phyloP scores from a whole-genome alignment of 306 rosid species.

The Castanospermum australe region DNA sequence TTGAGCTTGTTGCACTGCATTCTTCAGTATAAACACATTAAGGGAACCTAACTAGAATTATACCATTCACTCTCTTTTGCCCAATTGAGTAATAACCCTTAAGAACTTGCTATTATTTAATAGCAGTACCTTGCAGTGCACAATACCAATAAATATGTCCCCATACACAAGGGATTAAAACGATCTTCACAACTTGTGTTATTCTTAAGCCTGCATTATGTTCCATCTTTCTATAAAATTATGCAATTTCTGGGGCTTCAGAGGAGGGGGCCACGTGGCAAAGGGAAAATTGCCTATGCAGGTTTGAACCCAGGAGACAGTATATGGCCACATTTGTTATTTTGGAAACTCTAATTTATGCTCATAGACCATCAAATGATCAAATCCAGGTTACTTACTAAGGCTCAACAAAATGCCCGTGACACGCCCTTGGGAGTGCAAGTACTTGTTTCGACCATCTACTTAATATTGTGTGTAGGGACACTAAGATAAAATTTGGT shows the following conservation, averaged over 20 bases:
- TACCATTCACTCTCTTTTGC: not conserved
- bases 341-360: not conserved
- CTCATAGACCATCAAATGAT: not conserved
- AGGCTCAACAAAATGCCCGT: not conserved
- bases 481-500: constrained; percentile 88
- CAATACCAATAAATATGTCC: not conserved
- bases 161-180: not conserved
- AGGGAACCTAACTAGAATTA: not conserved
- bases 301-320: not conserved
- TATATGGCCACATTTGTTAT: not conserved
- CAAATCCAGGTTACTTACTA: not conserved
- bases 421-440: constrained; percentile 19
- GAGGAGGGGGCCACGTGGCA: not conserved
- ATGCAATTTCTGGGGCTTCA: not conserved
- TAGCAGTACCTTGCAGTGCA: not conserved
- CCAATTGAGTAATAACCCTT: not conserved
- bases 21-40: too few relatives aligned
- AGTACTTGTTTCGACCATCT: constrained; percentile 29
- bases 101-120: not conserved
- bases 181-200: not conserved
- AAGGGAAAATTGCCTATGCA: not conserved
- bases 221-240: constrained; percentile 13
- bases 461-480: constrained; percentile 78
- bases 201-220: not conserved
- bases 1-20: too few relatives aligned